Evolutionary conservation across 306 rosid genomes (phyloP).

Genomic region (Cajanus cajan): DNA sequence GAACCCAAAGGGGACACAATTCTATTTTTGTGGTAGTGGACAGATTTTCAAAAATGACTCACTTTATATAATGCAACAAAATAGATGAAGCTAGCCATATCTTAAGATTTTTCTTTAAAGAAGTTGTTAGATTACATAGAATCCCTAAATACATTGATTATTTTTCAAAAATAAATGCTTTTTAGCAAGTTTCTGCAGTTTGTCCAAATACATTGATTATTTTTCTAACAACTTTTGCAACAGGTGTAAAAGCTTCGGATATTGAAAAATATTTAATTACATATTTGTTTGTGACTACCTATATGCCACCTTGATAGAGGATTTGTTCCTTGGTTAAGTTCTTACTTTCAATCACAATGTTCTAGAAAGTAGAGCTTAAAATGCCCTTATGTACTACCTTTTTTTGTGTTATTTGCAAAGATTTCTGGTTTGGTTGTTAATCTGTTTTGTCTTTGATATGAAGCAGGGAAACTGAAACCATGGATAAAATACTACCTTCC

Average conservation of each 20-base stretch:
- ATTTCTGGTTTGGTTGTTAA: conserved; percentile 27
- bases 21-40: too few relatives aligned
- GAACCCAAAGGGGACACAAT: too few relatives aligned
- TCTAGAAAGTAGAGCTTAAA: background rate
- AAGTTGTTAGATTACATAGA: too few relatives aligned
- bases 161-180: too few relatives aligned
- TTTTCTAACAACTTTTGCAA: background rate
- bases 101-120: too few relatives aligned
- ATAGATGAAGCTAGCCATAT: too few relatives aligned
- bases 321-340: background rate
- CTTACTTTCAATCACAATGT: too few relatives aligned
- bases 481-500: conserved; percentile 23
- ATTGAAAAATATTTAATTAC: background rate
- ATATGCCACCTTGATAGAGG: background rate
- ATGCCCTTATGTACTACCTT: background rate
- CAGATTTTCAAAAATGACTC: too few relatives aligned
- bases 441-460: conserved; percentile 2
- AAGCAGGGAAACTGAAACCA: conserved; percentile 26
- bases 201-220: too few relatives aligned
- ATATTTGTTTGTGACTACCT: background rate
- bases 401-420: conserved; percentile 3
- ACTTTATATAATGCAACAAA: too few relatives aligned
- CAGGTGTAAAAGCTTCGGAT: background rate
- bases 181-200: too few relatives aligned
- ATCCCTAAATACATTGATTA: too few relatives aligned